Evolutionary conservation across 257 asterid species (phyloP).

Genomic region (Mentha longifolia): DNA sequence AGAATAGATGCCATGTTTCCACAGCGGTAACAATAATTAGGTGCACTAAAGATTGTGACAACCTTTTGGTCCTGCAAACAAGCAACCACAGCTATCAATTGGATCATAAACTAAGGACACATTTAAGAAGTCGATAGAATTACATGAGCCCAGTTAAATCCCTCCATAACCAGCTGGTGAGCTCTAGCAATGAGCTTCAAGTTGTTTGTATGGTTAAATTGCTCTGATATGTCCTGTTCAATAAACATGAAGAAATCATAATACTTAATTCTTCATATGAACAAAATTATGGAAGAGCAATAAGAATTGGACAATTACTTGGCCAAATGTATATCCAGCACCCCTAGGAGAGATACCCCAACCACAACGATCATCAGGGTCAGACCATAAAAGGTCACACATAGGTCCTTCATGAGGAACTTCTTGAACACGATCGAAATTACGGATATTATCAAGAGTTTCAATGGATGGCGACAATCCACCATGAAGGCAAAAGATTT

Average conservation of each 20-base stretch:
- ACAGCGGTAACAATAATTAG: constrained; percentile 86
- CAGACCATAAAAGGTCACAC: constrained; percentile 94
- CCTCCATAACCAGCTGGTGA: constrained; percentile 92
- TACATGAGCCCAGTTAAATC: constrained; percentile 89
- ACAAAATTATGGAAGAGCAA: constrained; percentile 8
- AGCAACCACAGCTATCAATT: constrained; percentile 29
- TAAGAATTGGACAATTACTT: constrained; percentile 45
- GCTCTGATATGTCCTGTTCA: constrained; percentile 85
- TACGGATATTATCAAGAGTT: constrained; percentile 72
- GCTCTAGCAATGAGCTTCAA: constrained; percentile 88
- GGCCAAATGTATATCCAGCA: constrained; percentile 90
- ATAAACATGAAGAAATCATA: constrained; percentile 23
- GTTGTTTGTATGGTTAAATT: constrained; percentile 71
- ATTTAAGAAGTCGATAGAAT: constrained; percentile 24
- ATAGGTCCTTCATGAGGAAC: constrained; percentile 89
- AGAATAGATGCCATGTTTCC: constrained; percentile 89
- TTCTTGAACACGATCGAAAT: constrained; percentile 87
- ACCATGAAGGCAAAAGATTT: constrained; percentile 86
- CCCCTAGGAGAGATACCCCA: constrained; percentile 94
- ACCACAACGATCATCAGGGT: constrained; percentile 87
- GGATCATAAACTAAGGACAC: constrained; percentile 6
- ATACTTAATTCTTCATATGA: constrained; percentile 21
- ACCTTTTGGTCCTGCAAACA: constrained; percentile 79
- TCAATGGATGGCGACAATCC: constrained; percentile 83
- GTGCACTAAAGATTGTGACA: constrained; percentile 84